phyloP scores from a whole-genome alignment of 139 green algal genomes.

The Bryopsis sp. region DNA sequence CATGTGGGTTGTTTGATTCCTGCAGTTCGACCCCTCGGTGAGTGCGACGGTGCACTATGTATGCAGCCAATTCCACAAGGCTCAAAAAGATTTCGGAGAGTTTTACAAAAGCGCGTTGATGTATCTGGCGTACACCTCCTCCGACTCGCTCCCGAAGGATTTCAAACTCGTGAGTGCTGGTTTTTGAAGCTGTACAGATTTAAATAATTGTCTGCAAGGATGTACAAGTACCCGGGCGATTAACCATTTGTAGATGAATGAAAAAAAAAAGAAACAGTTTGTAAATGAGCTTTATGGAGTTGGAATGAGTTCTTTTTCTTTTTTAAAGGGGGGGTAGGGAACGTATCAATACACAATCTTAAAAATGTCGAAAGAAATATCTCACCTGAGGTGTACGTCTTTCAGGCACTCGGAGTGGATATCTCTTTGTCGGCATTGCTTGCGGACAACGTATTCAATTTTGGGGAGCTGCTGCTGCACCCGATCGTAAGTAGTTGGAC shows the following conservation, averaged over 20 bases:
- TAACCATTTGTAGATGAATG: too few relatives aligned
- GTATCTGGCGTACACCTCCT: slow-evolving; percentile 87
- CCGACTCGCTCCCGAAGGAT: slow-evolving; percentile 58
- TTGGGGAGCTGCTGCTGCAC: slow-evolving; percentile 96
- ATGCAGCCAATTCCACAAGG: slow-evolving; percentile 74
- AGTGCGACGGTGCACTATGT: slow-evolving; percentile 78
- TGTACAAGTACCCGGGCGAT: too few relatives aligned
- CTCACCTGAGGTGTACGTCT: slow-evolving; percentile 7
- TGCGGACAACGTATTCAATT: slow-evolving; percentile 90
- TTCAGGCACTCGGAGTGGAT: slow-evolving; percentile 78
- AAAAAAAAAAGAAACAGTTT: too few relatives aligned
- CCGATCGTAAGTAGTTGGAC: slow-evolving; percentile 61
- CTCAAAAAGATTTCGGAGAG: slow-evolving; percentile 70
- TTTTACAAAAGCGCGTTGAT: slow-evolving; percentile 68
- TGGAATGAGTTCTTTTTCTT: too few relatives aligned
- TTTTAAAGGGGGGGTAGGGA: too few relatives aligned
- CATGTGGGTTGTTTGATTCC: neutral
- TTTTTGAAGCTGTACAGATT: too few relatives aligned
- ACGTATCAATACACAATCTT: too few relatives aligned
- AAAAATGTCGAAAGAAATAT: neutral
- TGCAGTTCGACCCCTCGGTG: slow-evolving; percentile 77
- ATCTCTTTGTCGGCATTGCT: slow-evolving; percentile 89
- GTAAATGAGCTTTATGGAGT: too few relatives aligned
- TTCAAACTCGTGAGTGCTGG: slow-evolving; percentile 22
- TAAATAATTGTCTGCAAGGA: too few relatives aligned